A percentile compares a stretch with the other conserved stretches of the same genome.
Evolutionary conservation across 2,329 filamentous ascomycete species (phyloP).

Genomic region (Macrophomina tecta): DNA sequence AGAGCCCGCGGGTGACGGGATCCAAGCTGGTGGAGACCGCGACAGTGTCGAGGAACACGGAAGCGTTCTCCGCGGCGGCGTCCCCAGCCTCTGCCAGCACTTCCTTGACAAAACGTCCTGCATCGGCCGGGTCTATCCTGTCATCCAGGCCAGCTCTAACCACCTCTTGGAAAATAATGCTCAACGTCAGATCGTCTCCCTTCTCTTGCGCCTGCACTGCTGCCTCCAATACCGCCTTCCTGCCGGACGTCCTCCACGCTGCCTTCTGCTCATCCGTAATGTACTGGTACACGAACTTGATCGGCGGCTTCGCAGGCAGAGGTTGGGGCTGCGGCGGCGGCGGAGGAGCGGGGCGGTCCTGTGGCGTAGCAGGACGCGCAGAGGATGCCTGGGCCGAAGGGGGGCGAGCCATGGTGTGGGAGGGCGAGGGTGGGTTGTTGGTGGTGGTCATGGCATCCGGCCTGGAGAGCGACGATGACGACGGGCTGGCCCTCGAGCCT

Average conservation of each 20-base stretch:
- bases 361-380: slow-evolving; percentile 30
- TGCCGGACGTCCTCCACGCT: slow-evolving; percentile 72
- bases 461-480: slow-evolving; percentile 15
- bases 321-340: slow-evolving; percentile 1
- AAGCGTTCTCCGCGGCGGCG: slow-evolving; percentile 53
- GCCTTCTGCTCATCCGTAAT: slow-evolving; percentile 73
- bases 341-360: slow-evolving; percentile 23
- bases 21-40: slow-evolving; percentile 79
- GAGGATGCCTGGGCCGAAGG: slow-evolving; percentile 36
- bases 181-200: slow-evolving; percentile 72
- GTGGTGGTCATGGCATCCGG: not conserved
- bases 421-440: slow-evolving; percentile 19
- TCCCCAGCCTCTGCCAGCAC: slow-evolving; percentile 66
- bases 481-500: slow-evolving; percentile 25
- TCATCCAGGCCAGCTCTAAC: slow-evolving; percentile 75
- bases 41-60: slow-evolving; percentile 81
- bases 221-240: slow-evolving; percentile 69
- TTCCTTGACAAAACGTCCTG: slow-evolving; percentile 74
- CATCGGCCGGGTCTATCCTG: slow-evolving; percentile 69
- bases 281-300: slow-evolving; percentile 72
- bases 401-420: slow-evolving; percentile 16
- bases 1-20: slow-evolving; percentile 63
- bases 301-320: slow-evolving; percentile 19
- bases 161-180: slow-evolving; percentile 82
- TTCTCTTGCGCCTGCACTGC: slow-evolving; percentile 69